Evolutionary conservation across 306 rosid genomes (phyloP).

Genomic region (Cyamopsis tetragonoloba): DNA sequence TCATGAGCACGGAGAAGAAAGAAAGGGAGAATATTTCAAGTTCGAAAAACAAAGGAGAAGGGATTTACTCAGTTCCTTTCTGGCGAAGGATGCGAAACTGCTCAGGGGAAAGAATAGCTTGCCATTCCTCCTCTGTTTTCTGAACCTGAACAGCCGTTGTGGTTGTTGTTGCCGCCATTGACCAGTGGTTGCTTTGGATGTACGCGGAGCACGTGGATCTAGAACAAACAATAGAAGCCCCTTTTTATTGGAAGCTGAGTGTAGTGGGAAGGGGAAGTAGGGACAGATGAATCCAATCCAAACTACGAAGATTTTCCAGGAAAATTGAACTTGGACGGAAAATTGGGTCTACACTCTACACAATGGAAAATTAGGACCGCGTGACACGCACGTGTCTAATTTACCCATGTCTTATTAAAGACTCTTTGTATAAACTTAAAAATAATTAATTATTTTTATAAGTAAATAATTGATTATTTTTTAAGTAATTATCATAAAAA

Average conservation of each 20-base stretch:
- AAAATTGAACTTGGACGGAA: conserved; percentile 45
- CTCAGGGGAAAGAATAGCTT: conserved; percentile 66
- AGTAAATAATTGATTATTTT: no score
- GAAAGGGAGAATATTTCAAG: neutral
- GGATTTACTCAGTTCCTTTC: conserved; percentile 66
- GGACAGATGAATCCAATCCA: neutral
- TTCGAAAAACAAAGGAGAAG: neutral
- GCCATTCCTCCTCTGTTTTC: conserved; percentile 78
- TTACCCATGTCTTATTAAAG: no score
- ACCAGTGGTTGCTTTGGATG: neutral
- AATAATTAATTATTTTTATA: no score
- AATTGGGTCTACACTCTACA: conserved; percentile 10
- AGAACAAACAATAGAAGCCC: no score
- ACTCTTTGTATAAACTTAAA: no score
- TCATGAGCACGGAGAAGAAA: neutral
- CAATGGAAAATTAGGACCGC: neutral
- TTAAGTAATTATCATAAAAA: no score
- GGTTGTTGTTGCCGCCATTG: conserved; percentile 36
- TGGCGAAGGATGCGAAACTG: conserved; percentile 81
- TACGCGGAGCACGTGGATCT: neutral
- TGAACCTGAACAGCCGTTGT: no score
- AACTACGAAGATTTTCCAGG: neutral
- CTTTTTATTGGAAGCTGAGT: no score
- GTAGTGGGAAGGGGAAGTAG: no score
- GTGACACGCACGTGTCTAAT: no score